A percentile compares a stretch with the other conserved stretches of the same genome.
Conservation (phyloP, 139 green algal genomes). For the Protoeuglena noctilucae region DNA sequence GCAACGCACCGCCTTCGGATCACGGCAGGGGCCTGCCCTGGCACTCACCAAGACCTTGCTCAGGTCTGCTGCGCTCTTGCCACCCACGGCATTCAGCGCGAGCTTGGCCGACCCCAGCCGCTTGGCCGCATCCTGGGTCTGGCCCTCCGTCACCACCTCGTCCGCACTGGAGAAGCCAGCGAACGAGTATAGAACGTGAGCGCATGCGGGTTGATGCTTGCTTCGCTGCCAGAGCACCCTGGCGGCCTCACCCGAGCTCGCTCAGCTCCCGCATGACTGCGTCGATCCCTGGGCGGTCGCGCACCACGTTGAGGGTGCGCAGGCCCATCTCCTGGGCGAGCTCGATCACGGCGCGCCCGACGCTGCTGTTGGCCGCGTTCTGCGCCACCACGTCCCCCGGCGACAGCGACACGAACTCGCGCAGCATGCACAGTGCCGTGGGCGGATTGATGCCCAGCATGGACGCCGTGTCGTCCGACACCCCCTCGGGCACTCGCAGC, state of each 20-base stretch:
- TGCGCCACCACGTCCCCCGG: constrained; percentile 73
- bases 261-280: not conserved
- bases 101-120: constrained; percentile 31
- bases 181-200: too few species aligned
- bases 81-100: constrained; percentile 62
- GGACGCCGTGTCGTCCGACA: constrained; percentile 32
- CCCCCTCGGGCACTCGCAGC: constrained; percentile 28
- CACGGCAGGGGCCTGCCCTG: constrained; percentile 1
- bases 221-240: constrained; percentile 24
- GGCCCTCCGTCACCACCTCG: constrained; percentile 17
- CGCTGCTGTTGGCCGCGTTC: constrained; percentile 66
- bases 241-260: not conserved
- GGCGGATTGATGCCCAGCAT: constrained; percentile 52
- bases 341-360: constrained; percentile 74
- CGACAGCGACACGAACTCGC: constrained; percentile 57
- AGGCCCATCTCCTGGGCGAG: constrained; percentile 48
- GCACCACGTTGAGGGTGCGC: constrained; percentile 70
- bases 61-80: constrained; percentile 25
- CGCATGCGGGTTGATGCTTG: constrained; percentile 33
- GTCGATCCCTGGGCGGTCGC: constrained; percentile 26
- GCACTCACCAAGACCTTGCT: constrained; percentile 36
- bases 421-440: constrained; percentile 62
- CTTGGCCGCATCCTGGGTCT: constrained; percentile 27
- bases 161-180: constrained; percentile 57
- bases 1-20: not conserved